Percentiles rank a stretch among this genome's conserved stretches.
phyloP scores from a whole-genome alignment of 352 stramenopile genomes.

The Hyaloperonospora arabidopsidis region DNA sequence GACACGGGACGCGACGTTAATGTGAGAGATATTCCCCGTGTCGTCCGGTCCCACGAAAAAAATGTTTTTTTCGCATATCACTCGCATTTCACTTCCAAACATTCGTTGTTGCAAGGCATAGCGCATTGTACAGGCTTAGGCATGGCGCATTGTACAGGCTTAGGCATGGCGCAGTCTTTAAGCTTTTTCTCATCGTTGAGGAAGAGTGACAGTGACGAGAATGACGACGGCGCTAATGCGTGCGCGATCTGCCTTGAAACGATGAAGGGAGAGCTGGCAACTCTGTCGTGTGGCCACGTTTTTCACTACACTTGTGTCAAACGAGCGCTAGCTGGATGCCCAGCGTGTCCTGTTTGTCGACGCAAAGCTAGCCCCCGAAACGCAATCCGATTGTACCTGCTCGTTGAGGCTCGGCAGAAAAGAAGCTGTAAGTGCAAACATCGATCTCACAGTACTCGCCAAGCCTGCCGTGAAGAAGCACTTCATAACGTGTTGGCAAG shows the following conservation, averaged over 20 bases:
- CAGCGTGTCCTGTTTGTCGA: constrained; percentile 35
- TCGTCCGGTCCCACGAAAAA: constrained; percentile 14
- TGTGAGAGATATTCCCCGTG: constrained; percentile 13
- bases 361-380: constrained; percentile 11
- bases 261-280: constrained; percentile 24
- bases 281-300: constrained; percentile 36
- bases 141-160: not conserved
- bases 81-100: constrained; percentile 6
- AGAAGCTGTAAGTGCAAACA: not conserved
- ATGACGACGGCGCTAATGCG: not conserved
- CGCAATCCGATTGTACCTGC: constrained; percentile 29
- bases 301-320: constrained; percentile 31
- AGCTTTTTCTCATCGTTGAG: not conserved
- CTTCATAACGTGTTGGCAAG: not conserved
- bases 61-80: not conserved
- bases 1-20: constrained; percentile 8
- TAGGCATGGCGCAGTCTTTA: not conserved
- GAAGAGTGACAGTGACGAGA: constrained; percentile 2
- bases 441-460: not conserved
- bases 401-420: not conserved
- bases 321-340: constrained; percentile 13
- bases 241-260: constrained; percentile 40
- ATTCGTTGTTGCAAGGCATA: constrained; percentile 5
- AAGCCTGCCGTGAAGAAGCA: not conserved
- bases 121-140: not conserved